Conservation (phyloP, 495 filamentous ascomycete species). For the Penicillium lividum region DNA sequence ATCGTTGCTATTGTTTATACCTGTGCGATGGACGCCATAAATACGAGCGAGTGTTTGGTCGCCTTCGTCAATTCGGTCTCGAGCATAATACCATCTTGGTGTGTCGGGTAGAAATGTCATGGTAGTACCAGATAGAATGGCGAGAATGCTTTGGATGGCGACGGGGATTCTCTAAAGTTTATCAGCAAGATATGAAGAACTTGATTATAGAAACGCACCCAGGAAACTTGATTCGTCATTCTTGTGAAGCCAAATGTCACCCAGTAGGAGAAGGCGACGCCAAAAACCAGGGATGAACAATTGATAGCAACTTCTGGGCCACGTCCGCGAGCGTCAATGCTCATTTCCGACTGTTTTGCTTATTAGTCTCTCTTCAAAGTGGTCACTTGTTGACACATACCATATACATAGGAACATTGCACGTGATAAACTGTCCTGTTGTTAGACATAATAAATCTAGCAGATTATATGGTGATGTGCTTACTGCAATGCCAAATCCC, state of each 20-base stretch:
- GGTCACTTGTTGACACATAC: background rate
- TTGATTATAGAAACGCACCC: constrained; percentile 7
- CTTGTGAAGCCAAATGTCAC: constrained; percentile 26
- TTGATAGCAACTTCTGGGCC: constrained; percentile 20
- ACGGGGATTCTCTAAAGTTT: constrained; percentile 33
- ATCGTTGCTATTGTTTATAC: background rate
- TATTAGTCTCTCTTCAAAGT: background rate
- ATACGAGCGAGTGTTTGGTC: constrained; percentile 32
- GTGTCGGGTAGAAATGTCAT: constrained; percentile 40
- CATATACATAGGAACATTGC: background rate
- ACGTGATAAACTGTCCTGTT: background rate
- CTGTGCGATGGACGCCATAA: constrained; percentile 17
- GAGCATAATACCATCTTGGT: constrained; percentile 43
- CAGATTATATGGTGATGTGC: background rate
- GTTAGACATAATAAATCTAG: background rate
- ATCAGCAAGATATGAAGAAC: background rate
- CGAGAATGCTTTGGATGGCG: constrained; percentile 37
- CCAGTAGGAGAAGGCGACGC: constrained; percentile 13
- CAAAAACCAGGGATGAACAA: constrained; percentile 17
- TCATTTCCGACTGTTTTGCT: background rate
- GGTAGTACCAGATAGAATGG: constrained; percentile 25
- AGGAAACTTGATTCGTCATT: constrained; percentile 28
- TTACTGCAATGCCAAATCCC: background rate
- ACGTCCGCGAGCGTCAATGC: constrained; percentile 3
- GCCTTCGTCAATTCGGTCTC: constrained; percentile 33